Evolutionary conservation across 306 rosid species (phyloP).

Genomic region (Pyrus betulifolia): DNA sequence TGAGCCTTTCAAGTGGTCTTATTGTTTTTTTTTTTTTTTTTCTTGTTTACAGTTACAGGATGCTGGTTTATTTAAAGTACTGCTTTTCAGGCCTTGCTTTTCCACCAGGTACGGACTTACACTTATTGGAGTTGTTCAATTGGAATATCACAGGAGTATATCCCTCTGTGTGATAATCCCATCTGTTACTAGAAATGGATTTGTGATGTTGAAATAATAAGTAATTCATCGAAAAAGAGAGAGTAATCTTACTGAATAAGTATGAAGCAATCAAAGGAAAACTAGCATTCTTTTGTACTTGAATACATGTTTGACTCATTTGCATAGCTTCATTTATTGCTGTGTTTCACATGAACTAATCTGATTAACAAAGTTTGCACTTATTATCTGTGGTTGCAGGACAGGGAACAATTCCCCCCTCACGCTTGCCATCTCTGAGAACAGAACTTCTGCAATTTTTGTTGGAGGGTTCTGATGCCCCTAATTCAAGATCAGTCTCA

Average conservation of each 20-base stretch:
- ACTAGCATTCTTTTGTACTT: background rate
- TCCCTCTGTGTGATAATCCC: background rate
- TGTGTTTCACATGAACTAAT: background rate
- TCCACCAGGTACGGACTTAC: conserved; percentile 73
- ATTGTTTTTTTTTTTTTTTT: conserved; percentile 1
- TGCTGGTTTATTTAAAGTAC: conserved; percentile 90
- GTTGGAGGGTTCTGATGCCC: conserved; percentile 45
- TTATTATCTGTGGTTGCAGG: conserved; percentile 41
- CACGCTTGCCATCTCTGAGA: conserved; percentile 73
- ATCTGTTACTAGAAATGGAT: background rate
- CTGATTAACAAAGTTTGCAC: background rate
- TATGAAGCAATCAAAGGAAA: background rate
- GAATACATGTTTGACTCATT: background rate
- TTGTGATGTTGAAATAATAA: background rate
- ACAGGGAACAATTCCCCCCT: conserved; percentile 65
- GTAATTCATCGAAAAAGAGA: background rate
- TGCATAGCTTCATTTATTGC: background rate
- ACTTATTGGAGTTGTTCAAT: background rate
- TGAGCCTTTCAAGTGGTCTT: conserved; percentile 11
- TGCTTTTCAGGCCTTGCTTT: conserved; percentile 93
- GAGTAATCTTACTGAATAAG: background rate
- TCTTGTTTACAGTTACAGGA: conserved; percentile 62
- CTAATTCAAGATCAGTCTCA: conserved; percentile 40
- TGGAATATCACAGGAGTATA: background rate
- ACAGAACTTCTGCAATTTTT: conserved; percentile 70